phyloP scores from a whole-genome alignment of 192 early-diverging fungal species.

The Backusella parvicylindrica region DNA sequence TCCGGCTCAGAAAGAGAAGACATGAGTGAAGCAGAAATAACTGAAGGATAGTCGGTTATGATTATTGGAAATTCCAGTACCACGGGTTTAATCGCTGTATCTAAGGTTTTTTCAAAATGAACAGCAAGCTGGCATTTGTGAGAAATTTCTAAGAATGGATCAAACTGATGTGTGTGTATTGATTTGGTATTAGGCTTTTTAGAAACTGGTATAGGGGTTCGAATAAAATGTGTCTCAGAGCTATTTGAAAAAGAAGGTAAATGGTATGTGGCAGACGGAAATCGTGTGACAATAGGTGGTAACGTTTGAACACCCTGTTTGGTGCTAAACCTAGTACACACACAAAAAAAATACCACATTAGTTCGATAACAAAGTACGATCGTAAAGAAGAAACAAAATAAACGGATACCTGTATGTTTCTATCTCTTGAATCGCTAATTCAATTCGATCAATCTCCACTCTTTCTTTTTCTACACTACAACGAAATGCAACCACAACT shows the following conservation, averaged over 20 bases:
- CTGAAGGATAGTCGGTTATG: constrained; percentile 27
- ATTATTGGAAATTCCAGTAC: constrained; percentile 30
- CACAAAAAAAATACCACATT: not conserved
- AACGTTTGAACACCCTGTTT: constrained; percentile 22
- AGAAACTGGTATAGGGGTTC: constrained; percentile 23
- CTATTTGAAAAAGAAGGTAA: constrained; percentile 18
- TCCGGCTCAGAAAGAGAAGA: not conserved
- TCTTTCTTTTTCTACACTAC: constrained; percentile 36
- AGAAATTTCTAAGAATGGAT: constrained; percentile 30
- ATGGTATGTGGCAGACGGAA: constrained; percentile 22
- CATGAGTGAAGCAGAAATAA: not conserved
- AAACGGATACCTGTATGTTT: constrained; percentile 26
- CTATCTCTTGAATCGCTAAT: constrained; percentile 27
- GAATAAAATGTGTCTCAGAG: constrained; percentile 34
- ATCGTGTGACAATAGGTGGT: constrained; percentile 19
- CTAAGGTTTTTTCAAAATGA: constrained; percentile 17
- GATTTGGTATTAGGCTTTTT: not conserved
- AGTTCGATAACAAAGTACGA: not conserved
- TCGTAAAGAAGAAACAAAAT: not conserved
- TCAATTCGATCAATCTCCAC: constrained; percentile 30
- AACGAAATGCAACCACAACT: constrained; percentile 27
- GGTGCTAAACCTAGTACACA: constrained; percentile 20
- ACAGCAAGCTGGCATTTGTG: constrained; percentile 21
- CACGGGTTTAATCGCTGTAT: constrained; percentile 4
- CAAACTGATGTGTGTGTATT: constrained; percentile 23